These are phyloP conservation scores for Fusarium heterosporum DNA, from an alignment of 2,329 filamentous ascomycete species.

Conservation along the genomic window DNA sequence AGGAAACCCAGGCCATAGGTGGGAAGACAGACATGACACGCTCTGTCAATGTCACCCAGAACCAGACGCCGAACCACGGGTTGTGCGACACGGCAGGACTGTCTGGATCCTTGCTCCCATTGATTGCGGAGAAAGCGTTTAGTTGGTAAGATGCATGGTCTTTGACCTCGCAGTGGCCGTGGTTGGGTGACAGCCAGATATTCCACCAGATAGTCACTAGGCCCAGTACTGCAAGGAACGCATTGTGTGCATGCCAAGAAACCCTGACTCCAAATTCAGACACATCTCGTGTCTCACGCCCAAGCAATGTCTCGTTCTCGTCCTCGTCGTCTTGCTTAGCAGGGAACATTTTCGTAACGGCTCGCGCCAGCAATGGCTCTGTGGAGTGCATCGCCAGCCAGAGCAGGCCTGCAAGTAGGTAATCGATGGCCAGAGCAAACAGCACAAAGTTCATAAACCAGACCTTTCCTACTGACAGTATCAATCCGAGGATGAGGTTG, in stretches of 20 bases:
- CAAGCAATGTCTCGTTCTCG: conserved; percentile 49
- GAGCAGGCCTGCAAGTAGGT: conserved; percentile 57
- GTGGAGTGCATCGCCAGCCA: conserved; percentile 54
- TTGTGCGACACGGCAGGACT: conserved; percentile 34
- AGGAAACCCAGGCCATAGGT: conserved; percentile 61
- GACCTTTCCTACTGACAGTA: conserved; percentile 49
- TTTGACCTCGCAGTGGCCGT: conserved; percentile 52
- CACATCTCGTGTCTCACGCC: not conserved
- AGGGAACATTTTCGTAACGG: conserved; percentile 37
- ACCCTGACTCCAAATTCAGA: conserved; percentile 26
- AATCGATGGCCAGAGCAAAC: conserved; percentile 59
- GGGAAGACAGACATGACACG: conserved; percentile 57
- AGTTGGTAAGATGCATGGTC: conserved; percentile 11
- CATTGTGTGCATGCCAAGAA: conserved; percentile 58
- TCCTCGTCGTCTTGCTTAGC: conserved; percentile 45
- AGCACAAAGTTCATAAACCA: conserved; percentile 60
- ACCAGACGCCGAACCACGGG: conserved; percentile 55
- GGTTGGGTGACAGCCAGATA: conserved; percentile 57
- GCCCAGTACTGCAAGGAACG: conserved; percentile 49
- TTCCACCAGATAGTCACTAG: conserved; percentile 60
- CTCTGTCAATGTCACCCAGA: conserved; percentile 49
- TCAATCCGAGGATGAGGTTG: conserved; percentile 49
- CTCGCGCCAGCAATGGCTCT: conserved; percentile 50
- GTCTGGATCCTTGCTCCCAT: not conserved
- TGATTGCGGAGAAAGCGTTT: not conserved